These are phyloP conservation scores for Sinapis alba DNA, from an alignment of 441 rosid genomes.

Conservation along the genomic window DNA sequence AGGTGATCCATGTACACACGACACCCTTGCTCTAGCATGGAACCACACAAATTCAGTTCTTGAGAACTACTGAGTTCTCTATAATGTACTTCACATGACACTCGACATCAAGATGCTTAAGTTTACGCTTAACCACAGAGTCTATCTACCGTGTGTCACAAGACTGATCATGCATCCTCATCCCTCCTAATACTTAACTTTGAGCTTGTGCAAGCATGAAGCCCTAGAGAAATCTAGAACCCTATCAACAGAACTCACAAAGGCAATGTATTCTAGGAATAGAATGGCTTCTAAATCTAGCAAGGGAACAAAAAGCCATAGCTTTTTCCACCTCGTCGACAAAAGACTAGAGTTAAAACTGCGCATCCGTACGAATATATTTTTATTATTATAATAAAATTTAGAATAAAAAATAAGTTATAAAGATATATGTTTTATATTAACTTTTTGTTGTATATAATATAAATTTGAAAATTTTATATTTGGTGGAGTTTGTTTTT, in stretches of 20 bases:
- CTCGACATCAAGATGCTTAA: neutral
- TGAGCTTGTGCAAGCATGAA: neutral
- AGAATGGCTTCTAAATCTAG: neutral
- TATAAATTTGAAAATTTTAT: too few species aligned
- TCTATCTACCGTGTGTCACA: neutral
- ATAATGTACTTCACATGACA: neutral
- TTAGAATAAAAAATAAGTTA: too few species aligned
- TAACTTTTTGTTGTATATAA: too few species aligned
- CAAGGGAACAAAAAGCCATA: neutral
- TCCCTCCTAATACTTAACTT: neutral
- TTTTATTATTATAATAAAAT: too few species aligned
- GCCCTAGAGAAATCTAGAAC: neutral
- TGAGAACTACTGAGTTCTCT: neutral
- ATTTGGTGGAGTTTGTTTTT: too few species aligned
- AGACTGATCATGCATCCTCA: neutral
- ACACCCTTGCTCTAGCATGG: neutral
- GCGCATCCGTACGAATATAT: too few species aligned
- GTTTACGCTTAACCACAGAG: neutral
- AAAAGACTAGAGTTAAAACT: too few species aligned
- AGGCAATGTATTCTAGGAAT: neutral
- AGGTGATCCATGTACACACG: neutral
- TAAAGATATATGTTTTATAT: too few species aligned
- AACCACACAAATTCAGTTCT: neutral
- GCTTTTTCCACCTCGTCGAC: neutral
- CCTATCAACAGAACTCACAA: neutral